Evolutionary conservation across 495 filamentous ascomycete species (phyloP), one percentile per base, ranked within the genome.

Genomic region (Aspergillus conjunctus): DNA sequence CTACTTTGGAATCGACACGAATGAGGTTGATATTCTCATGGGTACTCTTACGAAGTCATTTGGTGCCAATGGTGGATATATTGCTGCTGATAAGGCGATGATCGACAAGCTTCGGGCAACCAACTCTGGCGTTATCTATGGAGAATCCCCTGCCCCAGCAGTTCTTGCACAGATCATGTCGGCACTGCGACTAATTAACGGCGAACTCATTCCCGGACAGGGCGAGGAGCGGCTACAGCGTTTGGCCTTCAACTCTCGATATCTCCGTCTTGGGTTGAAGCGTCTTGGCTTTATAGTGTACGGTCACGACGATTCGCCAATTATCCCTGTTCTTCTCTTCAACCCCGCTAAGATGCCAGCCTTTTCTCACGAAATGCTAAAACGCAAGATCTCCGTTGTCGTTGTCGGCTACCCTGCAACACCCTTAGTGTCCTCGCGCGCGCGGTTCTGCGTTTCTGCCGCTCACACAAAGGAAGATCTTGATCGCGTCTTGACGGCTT

Each of bases 381-480:
- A 87, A 68, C 91, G 94, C 63, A 97, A 96, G 76, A 98, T 98
- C 61, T 93, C 93, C n/a, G 92, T 98, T 48, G 94, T 98, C 48
- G 89, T 98, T 39, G 94, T 98, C 60, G 95, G 94, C 49, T 98
- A 98, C 68, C 94, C 94, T 1, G 94, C 94, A 17, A 98, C 94
- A n/a, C 94, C 94, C 4, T 83, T 98, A 54, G 92, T 97, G 58
- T 93, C 89, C 50, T 97, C 95, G 7, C 87, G 94, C 39, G 94
- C 92, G 44, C 87, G 94, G 48, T 96, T 98, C 80, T 98, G 94
- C 76, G 87, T 98, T 26, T 96, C 91, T 11, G 90, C 94, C 14
- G 90, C 94, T 5, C 94, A 98, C 77, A 98, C 92, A 67, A 98
- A 98, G 77, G 94, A 98, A 56, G 94, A 98, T 72, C 82, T 98